phyloP scores from a whole-genome alignment of 164 flowering plant species.

The Akebia trifoliata region DNA sequence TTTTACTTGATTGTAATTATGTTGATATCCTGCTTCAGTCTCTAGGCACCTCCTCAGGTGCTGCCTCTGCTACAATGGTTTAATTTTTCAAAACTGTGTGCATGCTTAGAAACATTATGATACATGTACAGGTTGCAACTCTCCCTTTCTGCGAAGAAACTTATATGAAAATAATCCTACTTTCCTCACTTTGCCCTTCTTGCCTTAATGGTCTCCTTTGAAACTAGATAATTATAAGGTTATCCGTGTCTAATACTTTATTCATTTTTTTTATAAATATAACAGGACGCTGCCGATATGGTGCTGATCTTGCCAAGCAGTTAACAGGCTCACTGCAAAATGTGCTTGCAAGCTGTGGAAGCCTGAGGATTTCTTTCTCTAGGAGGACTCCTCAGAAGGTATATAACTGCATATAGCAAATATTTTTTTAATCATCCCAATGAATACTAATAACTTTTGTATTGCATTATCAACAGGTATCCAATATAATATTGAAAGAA shows the following conservation, averaged over 20 bases:
- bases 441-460: not conserved
- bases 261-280: conserved; percentile 9
- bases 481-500: conserved; percentile 52
- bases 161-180: too few species aligned
- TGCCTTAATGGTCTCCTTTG: not conserved
- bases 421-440: not conserved
- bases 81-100: too few species aligned
- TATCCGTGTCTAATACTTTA: not conserved
- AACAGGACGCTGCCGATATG: conserved; percentile 76
- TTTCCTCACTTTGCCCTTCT: too few species aligned
- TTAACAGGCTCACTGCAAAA: conserved; percentile 41
- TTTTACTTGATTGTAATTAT: too few species aligned
- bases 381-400: conserved; percentile 85
- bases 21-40: too few species aligned
- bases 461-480: conserved; percentile 41
- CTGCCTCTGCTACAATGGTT: too few species aligned
- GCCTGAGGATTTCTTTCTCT: conserved; percentile 78
- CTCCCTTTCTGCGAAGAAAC: too few species aligned
- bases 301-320: conserved; percentile 78
- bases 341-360: conserved; percentile 84
- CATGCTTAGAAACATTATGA: too few species aligned
- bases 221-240: not conserved
- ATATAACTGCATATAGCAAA: not conserved
- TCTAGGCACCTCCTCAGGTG: too few species aligned
- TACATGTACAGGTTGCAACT: too few species aligned